A percentile compares a stretch with the other conserved stretches of the same genome.
These are phyloP conservation scores for Candida khao-thaluensis DNA, from an alignment of 805 yeast species.

Conservation along the genomic window DNA sequence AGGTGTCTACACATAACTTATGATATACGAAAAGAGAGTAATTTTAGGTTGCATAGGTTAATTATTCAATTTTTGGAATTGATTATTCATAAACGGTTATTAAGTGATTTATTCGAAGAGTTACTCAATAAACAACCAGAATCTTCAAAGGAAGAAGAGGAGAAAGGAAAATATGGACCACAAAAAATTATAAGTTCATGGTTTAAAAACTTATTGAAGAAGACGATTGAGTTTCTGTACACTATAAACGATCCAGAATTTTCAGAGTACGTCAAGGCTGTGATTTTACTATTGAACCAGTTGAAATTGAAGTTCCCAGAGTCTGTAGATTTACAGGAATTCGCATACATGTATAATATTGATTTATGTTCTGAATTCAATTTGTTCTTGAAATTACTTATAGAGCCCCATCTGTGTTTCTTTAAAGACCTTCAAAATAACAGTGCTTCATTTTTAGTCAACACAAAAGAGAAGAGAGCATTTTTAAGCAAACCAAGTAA, in stretches of 20 bases:
- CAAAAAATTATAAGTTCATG: constrained; percentile 10
- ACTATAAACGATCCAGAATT: constrained; percentile 1
- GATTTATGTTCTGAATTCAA: constrained; percentile 5
- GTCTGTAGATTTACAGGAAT: not conserved
- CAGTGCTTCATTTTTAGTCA: not conserved
- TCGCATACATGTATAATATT: not conserved
- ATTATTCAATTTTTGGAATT: constrained; percentile 4
- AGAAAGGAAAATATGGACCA: constrained; percentile 6
- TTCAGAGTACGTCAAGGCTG: constrained; percentile 4
- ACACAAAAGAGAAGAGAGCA: not conserved
- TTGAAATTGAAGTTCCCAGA: not conserved
- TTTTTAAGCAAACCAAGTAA: constrained; percentile 2
- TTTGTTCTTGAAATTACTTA: not conserved
- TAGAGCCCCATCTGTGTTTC: not conserved
- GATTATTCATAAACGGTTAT: not conserved
- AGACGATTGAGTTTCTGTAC: constrained; percentile 10
- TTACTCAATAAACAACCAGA: not conserved
- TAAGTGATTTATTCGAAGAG: not conserved
- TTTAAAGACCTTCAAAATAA: constrained; percentile 1
- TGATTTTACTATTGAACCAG: not conserved
- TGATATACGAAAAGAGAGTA: constrained; percentile 6
- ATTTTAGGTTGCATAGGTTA: constrained; percentile 9
- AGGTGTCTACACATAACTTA: constrained; percentile 18
- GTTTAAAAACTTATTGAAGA: constrained; percentile 9
- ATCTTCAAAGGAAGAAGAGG: not conserved